A percentile compares a stretch with the other conserved stretches of the same genome.
phyloP scores from a whole-genome alignment of 2,329 filamentous ascomycete genomes.

The Nemania sp. region DNA sequence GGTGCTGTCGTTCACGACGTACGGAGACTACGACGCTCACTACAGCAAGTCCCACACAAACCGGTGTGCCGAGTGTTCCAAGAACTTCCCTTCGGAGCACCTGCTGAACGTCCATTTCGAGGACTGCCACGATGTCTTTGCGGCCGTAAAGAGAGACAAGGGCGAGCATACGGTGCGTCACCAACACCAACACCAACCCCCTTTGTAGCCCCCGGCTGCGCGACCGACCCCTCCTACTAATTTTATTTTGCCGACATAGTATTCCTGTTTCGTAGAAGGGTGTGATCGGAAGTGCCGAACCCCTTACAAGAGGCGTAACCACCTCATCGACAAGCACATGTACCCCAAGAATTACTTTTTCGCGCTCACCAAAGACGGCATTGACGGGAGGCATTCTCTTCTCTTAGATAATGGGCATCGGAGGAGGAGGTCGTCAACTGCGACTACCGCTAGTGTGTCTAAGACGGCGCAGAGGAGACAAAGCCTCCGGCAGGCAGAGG shows the following conservation, averaged over 20 bases:
- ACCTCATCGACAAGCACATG: slow-evolving; percentile 92
- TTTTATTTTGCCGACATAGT: slow-evolving; percentile 52
- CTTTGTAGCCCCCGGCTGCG: neutral
- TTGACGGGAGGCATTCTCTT: slow-evolving; percentile 82
- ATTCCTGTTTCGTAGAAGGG: slow-evolving; percentile 84
- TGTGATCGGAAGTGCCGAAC: slow-evolving; percentile 86
- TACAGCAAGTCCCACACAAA: slow-evolving; percentile 82
- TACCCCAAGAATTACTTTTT: slow-evolving; percentile 92
- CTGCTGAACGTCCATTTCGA: slow-evolving; percentile 84
- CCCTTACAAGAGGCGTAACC: slow-evolving; percentile 80
- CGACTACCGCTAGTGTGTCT: slow-evolving; percentile 32
- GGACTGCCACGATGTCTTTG: slow-evolving; percentile 86
- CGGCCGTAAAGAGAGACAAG: slow-evolving; percentile 70
- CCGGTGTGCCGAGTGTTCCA: slow-evolving; percentile 81
- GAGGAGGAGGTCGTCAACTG: slow-evolving; percentile 54
- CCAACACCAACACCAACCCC: neutral
- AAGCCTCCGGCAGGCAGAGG: slow-evolving; percentile 38
- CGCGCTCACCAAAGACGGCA: slow-evolving; percentile 82
- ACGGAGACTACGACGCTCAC: slow-evolving; percentile 84
- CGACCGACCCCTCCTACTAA: slow-evolving; percentile 16
- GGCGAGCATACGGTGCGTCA: slow-evolving; percentile 79
- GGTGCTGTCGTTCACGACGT: slow-evolving; percentile 70
- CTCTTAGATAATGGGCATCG: slow-evolving; percentile 62
- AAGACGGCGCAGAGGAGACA: slow-evolving; percentile 34
- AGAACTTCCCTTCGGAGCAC: slow-evolving; percentile 85